Evolutionary conservation across 352 stramenopile genomes (phyloP), one percentile per base, ranked within the genome.

Genomic region (Globisporangium abappressorium): DNA sequence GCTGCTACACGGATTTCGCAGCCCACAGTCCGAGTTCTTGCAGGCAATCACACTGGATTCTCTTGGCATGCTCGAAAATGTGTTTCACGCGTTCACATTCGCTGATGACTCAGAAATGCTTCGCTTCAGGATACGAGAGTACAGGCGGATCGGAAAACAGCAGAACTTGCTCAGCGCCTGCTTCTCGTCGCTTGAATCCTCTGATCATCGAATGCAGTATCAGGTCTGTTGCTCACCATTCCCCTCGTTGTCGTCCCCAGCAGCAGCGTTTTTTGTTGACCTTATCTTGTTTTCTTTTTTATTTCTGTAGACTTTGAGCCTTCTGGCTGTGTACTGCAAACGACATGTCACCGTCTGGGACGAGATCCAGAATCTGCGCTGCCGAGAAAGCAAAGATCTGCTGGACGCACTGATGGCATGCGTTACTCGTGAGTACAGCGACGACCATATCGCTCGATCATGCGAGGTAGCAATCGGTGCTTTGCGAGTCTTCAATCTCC

Each of bases 271-370:
- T 18, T 22, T 12, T 11, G 18, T 22, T 51, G 43, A 51, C 18
- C 5, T 18, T 49, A 34, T 33, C 33, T 24, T 28, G 41, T n/a
- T 30, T 41, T n/a, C 36, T 7, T 49, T 33, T 47, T 33, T n/a
- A 49, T 30, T 14, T 56, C 18, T 30, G 11, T 20, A 49, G 56
- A 3, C 5, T 30, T 15, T 62, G 56, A 6, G n/a, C 20, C 1
- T 61, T 1, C 30, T 61, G 7, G 33, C 14, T 14, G 61, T 22
- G 46, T 59, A 66, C 47, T 66, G 47, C 30, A n/a, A 49, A 5
- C n/a, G 24, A 3, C 30, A 66, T 15, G 24, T 66, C 9, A 59
- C 28, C 9, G n/a, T 66, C 12, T 66, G 46, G 61, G 14, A 26
- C 24, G 61, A 66, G 11, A 22, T 59, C 12, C 18, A 66, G 22